Percentiles rank a stretch among this genome's conserved stretches.
phyloP scores from a whole-genome alignment of 371 early-diverging fungal species.

The Saksenaea oblongispora region DNA sequence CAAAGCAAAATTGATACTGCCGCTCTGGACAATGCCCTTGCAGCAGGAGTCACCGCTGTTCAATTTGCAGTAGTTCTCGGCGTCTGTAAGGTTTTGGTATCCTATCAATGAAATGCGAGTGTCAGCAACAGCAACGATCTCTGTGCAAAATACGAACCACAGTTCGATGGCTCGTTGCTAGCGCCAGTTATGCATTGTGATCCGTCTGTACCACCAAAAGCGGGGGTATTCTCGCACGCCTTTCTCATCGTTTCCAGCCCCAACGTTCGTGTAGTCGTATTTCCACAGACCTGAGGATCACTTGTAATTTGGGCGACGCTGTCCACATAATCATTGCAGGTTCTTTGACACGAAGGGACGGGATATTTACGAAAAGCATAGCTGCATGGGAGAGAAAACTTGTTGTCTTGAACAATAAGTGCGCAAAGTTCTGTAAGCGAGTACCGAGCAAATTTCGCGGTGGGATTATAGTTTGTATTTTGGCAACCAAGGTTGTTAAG shows the following conservation, averaged over 20 bases:
- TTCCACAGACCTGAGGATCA: conserved; percentile 28
- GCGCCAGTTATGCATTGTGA: conserved; percentile 34
- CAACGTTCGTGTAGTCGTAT: conserved; percentile 13
- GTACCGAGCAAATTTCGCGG: conserved; percentile 48
- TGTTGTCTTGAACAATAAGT: conserved; percentile 32
- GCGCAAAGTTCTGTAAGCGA: conserved; percentile 39
- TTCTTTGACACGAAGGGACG: conserved; percentile 37
- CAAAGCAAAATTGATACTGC: not conserved
- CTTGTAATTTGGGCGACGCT: conserved; percentile 30
- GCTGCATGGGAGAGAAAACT: conserved; percentile 41
- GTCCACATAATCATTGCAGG: conserved; percentile 36
- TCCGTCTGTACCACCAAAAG: conserved; percentile 27
- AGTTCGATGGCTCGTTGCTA: conserved; percentile 41
- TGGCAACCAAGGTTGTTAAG: conserved; percentile 29
- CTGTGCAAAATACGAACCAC: conserved; percentile 29
- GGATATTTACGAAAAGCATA: conserved; percentile 30
- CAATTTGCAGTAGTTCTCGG: not conserved
- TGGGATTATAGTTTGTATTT: conserved; percentile 16
- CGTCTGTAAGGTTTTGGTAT: too few relatives aligned
- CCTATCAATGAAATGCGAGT: too few relatives aligned
- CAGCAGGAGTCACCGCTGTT: conserved; percentile 32
- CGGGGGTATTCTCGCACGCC: not conserved
- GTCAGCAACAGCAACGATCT: not conserved
- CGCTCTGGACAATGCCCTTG: conserved; percentile 17
- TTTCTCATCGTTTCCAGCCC: conserved; percentile 2